Conservation (phyloP, 129 eudicot species). For the Lactuca saligna region DNA sequence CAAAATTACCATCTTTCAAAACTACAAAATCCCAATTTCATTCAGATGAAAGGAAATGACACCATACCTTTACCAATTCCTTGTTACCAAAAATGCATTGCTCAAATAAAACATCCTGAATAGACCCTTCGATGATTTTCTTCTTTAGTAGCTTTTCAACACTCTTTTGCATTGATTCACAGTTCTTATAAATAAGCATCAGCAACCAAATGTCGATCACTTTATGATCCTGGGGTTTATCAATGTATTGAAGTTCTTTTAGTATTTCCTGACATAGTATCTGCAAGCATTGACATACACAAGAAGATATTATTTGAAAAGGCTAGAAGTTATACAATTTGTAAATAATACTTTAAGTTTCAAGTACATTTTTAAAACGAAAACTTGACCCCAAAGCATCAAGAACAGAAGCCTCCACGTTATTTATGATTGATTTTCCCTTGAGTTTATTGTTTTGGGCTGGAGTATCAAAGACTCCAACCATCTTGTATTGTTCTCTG, state of each 20-base stretch:
- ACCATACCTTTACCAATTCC: conserved; percentile 67
- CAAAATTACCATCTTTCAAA: conserved; percentile 19
- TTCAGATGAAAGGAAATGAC: conserved; percentile 12
- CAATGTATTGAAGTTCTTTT: conserved; percentile 64
- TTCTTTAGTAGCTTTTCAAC: conserved; percentile 69
- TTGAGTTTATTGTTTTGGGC: conserved; percentile 55
- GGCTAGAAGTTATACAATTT: conserved; percentile 1
- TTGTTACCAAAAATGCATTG: conserved; percentile 71
- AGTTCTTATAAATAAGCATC: conserved; percentile 60
- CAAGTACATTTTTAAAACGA: conserved; percentile 64
- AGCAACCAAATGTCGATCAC: conserved; percentile 84
- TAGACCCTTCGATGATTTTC: conserved; percentile 65
- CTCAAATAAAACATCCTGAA: conserved; percentile 58
- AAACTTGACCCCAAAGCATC: conserved; percentile 76
- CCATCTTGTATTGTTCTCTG: conserved; percentile 64
- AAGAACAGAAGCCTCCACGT: conserved; percentile 63
- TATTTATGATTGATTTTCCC: conserved; percentile 59
- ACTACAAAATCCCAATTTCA: not conserved
- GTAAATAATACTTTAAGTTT: conserved; percentile 5
- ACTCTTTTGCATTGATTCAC: conserved; percentile 69
- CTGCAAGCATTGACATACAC: conserved; percentile 36
- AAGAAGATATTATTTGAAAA: conserved; percentile 8
- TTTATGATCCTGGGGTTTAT: conserved; percentile 69
- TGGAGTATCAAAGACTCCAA: conserved; percentile 46
- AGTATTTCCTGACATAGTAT: conserved; percentile 74